Conservation (phyloP, 331 rosid species). For the Acacia concinna region DNA sequence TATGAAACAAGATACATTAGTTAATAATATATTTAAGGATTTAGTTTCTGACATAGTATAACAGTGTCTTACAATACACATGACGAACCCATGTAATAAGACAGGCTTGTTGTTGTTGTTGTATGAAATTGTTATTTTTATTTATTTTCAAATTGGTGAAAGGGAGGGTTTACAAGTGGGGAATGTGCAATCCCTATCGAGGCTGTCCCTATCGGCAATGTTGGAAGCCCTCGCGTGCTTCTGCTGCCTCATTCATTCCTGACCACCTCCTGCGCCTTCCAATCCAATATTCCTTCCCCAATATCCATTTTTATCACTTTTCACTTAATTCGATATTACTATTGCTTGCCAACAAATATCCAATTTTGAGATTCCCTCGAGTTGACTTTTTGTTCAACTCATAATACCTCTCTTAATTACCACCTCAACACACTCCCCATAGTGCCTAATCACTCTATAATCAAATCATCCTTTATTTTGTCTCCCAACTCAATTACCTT, state of each 20-base stretch:
- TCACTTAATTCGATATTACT: not conserved
- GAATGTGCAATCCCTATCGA: not conserved
- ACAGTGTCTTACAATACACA: too few relatives aligned
- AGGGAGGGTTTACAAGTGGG: not conserved
- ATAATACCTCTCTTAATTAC: not conserved
- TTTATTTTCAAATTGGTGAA: not conserved
- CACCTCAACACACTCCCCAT: not conserved
- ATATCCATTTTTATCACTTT: not conserved
- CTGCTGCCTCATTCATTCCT: not conserved
- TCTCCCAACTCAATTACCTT: not conserved
- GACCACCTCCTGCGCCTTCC: not conserved
- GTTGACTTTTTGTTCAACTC: not conserved
- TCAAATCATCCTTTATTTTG: not conserved
- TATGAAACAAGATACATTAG: fast-evolving
- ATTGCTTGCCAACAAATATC: not conserved
- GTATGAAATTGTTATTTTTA: not conserved
- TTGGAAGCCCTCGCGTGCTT: constrained; percentile 17
- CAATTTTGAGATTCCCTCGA: not conserved
- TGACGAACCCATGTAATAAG: too few relatives aligned
- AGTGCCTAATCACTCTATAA: not conserved
- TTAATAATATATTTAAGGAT: too few relatives aligned
- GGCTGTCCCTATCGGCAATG: not conserved
- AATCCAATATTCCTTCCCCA: not conserved
- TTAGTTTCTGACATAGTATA: too few relatives aligned
- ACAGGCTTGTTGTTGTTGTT: too few relatives aligned